Evolutionary conservation across 768 basidiomycete species (phyloP), one percentile per base, ranked within the genome.

Genomic region (Mycena filopes): DNA sequence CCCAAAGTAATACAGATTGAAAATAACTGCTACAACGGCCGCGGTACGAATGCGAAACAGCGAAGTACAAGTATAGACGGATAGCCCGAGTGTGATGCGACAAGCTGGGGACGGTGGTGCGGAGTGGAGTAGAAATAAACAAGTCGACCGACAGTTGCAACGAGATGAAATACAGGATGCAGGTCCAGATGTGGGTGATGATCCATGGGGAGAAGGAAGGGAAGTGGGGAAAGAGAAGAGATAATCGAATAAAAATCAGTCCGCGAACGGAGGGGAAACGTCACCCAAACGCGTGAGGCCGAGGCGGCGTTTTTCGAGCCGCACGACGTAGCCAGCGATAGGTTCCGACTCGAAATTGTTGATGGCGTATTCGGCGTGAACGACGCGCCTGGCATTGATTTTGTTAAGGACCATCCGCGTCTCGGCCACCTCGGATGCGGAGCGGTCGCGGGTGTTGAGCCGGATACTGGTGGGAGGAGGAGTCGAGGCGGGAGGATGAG

Each of bases 291-390:
- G 77, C 10, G 69, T 67, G 60, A 93, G 78, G 15, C 91, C 91
- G 28, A 93, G 74, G 29, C 74, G 76, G 23, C 91, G 89, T 61
- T 73, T 79, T 70, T 83, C 79, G 63, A 93, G 72, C 63, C 83
- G 81, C 46, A 89, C 84, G 21, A 85, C 86, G 65, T 81, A 86
- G 11, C 91, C 90, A 2, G 78, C 79, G 16, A 93, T 77, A 33
- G 82, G 79, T 70, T 93, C 92, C 46, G 81, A 75, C 75, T 93
- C 91, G 40, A 93, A 76, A 70, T 88, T 91, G 68, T 91, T 87
- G 60, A 90, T 81, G 18, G 79, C 79, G 72, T 89, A 90, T 75
- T 93, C 92, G 31, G 82, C 76, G 67, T 92, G 90, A 5, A 93
- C 83, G 54, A 93, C 80, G 41, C 87, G 83, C 25, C 91, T 82